phyloP scores from a whole-genome alignment of 2,329 filamentous ascomycete genomes.

The Clonostachys rosea region DNA sequence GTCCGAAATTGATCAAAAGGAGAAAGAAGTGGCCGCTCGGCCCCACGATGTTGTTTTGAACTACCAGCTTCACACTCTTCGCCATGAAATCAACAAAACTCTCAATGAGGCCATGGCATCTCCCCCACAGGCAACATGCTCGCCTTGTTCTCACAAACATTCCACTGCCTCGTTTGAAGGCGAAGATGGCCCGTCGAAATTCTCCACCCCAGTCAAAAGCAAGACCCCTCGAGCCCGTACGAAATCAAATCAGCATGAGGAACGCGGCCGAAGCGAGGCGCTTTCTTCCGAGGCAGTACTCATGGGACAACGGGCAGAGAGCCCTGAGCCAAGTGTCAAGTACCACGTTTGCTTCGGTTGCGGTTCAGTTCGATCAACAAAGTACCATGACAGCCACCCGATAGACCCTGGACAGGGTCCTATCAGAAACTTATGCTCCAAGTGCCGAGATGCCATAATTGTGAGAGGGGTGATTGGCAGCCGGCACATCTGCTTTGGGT shows the following conservation, averaged over 20 bases:
- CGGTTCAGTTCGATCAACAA: conserved; percentile 22
- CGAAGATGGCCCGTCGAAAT: no score
- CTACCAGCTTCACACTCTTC: background rate
- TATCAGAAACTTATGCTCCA: conserved; percentile 25
- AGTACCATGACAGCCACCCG: conserved; percentile 27
- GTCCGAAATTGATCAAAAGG: background rate
- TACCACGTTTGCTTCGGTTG: conserved; percentile 21
- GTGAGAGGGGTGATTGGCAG: conserved; percentile 10
- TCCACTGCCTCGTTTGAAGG: no score
- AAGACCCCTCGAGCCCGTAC: no score
- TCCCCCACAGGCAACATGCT: background rate
- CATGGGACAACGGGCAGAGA: no score
- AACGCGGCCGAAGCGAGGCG: no score
- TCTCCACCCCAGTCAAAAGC: no score
- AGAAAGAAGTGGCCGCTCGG: background rate
- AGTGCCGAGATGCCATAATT: conserved; percentile 20
- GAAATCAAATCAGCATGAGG: no score
- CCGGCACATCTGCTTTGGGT: conserved; percentile 34
- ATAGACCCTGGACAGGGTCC: conserved; percentile 10
- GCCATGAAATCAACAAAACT: background rate
- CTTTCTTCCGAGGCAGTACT: no score
- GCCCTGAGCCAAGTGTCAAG: no score
- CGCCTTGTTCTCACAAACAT: no score
- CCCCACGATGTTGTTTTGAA: background rate
- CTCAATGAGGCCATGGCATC: background rate